These are phyloP conservation scores for Penicilliopsis zonata DNA, from an alignment of 495 filamentous ascomycete species.

Conservation along the genomic window DNA sequence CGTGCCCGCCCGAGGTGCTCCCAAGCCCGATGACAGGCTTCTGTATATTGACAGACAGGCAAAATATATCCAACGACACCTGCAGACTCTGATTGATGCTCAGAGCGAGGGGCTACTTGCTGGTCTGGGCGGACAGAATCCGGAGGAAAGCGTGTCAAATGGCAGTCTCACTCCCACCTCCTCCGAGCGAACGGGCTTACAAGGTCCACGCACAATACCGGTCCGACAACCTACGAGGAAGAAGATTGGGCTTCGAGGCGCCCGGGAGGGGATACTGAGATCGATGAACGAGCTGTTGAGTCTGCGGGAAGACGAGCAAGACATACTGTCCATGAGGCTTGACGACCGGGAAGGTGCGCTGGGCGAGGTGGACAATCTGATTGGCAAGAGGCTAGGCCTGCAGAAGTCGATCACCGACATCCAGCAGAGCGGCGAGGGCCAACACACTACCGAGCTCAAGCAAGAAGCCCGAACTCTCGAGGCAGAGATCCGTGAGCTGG, in stretches of 20 bases:
- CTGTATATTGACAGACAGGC: conserved; percentile 32
- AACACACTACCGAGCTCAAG: conserved; percentile 25
- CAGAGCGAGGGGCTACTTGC: conserved; percentile 64
- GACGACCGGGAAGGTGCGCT: conserved; percentile 46
- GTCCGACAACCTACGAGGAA: conserved; percentile 47
- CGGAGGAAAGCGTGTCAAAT: conserved; percentile 29
- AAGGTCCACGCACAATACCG: conserved; percentile 34
- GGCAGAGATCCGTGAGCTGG: conserved; percentile 49
- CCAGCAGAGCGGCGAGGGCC: conserved; percentile 24
- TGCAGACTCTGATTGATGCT: conserved; percentile 74
- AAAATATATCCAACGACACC: conserved; percentile 52
- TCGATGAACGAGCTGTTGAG: conserved; percentile 61
- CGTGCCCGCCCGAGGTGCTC: conserved; percentile 16
- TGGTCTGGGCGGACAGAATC: conserved; percentile 26
- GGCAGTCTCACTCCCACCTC: conserved; percentile 35
- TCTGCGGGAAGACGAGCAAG: conserved; percentile 60
- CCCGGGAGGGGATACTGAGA: conserved; percentile 56
- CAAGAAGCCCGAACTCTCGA: conserved; percentile 41
- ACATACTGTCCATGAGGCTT: conserved; percentile 44
- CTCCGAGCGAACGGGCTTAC: conserved; percentile 12
- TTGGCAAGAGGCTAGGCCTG: conserved; percentile 35
- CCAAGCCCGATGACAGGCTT: conserved; percentile 26
- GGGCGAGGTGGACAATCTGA: conserved; percentile 47
- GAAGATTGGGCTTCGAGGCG: conserved; percentile 50
- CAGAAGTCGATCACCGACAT: conserved; percentile 32